Base-by-base conservation (phyloP, 768 basidiomycete genomes). In the Scleroderma bovista region DNA sequence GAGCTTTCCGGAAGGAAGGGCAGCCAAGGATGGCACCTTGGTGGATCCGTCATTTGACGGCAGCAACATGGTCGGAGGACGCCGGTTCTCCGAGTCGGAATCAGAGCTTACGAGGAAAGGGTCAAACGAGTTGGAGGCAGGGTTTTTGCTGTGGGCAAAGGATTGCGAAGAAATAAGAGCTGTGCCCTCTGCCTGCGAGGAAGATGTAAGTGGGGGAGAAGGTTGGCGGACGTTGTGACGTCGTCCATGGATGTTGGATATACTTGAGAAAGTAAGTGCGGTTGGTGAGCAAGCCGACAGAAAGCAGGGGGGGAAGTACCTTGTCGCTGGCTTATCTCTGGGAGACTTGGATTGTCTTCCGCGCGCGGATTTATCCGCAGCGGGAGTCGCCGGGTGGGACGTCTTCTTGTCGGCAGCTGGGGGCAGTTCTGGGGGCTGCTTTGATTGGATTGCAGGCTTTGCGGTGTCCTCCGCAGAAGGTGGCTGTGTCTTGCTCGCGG, bases 121-220 rank as follows among this genome's bases (percentile, higher is more conserved):
- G 51, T 76, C 75, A 49, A 74, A 71, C 3, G 71, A 69, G 51
- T 74, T 75, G 44, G 63, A 56, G 26, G 67, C 52, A 44, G 70
- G 65, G 50, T 71, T 66, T 48, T 29, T 61, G n/a, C 45, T 58
- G 29, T 59, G 68, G 47, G 57, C 24, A 38, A 60, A 60, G 12
- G 62, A 57, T 39, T 55, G 65, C 44, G 64, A 47, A 17, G 58
- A 42, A 46, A 53, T 52, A 47, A 31, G 51, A 23, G 57, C 53
- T 53, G 67, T 65, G 61, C 65, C 77, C 79, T 84, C 84, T 79
- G 76, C 82, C 78, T 84, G 83, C 77, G 80, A 79, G 78, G 81
- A 65, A 51, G 44, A 22, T 43, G 68, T 60, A 38, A 75, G 66
- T 31, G 79, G 79, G 16, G 83, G 83, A 36, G 85, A 86, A 19